Evolutionary conservation across 1,284 basidiomycete species (phyloP).

Genomic region (Cutaneotrichosporon dermatis): DNA sequence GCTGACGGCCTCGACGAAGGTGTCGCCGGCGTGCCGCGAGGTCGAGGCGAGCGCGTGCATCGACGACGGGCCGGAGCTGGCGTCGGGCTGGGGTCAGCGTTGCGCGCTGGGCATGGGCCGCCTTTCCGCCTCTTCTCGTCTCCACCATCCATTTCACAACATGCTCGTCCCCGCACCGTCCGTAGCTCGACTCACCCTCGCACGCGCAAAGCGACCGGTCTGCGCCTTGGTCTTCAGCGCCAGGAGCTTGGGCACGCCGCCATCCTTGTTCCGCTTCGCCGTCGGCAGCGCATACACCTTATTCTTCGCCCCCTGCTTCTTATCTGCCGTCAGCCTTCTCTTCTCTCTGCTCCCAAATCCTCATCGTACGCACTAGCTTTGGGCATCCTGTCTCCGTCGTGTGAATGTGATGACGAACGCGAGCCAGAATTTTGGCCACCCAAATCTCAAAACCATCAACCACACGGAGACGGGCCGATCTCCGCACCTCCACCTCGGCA

Average conservation of each 20-base stretch:
- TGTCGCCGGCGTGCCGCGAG: slow-evolving; percentile 16
- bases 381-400: no score
- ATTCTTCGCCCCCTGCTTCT: slow-evolving; percentile 25
- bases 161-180: no score
- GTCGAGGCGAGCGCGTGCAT: slow-evolving; percentile 16
- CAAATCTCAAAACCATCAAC: neutral
- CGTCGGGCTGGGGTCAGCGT: slow-evolving; percentile 7
- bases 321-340: slow-evolving; percentile 9
- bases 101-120: no score
- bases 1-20: slow-evolving; percentile 45
- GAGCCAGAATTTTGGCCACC: slow-evolving; percentile 16
- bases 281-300: slow-evolving; percentile 37
- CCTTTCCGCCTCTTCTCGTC: no score
- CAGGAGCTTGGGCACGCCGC: slow-evolving; percentile 68
- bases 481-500: no score
- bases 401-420: neutral
- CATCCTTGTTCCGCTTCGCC: slow-evolving; percentile 62
- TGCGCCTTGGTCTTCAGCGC: slow-evolving; percentile 39
- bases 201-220: slow-evolving; percentile 2
- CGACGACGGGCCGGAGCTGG: slow-evolving; percentile 8
- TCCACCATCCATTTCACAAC: no score
- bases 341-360: no score
- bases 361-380: no score
- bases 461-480: no score
- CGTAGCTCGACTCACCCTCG: neutral